phyloP scores from a whole-genome alignment of 495 filamentous ascomycete genomes.

The Hypoxylon intermedium region DNA sequence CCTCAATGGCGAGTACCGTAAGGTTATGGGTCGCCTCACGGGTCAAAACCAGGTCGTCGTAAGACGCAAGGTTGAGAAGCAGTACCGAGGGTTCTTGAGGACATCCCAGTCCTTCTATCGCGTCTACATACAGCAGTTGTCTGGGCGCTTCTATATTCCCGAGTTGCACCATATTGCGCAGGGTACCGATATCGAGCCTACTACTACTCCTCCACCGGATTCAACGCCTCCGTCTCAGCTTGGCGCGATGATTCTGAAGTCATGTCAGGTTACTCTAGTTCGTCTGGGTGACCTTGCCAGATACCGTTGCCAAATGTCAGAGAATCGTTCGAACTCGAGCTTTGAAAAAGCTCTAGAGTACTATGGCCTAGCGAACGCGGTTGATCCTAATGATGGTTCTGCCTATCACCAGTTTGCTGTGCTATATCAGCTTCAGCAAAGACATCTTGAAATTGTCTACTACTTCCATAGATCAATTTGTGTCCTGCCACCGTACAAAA shows the following conservation, averaged over 20 bases:
- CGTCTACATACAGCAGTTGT: conserved; percentile 79
- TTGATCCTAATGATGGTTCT: conserved; percentile 78
- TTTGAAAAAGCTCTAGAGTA: conserved; percentile 84
- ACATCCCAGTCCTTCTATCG: conserved; percentile 85
- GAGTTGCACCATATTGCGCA: conserved; percentile 76
- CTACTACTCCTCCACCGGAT: conserved; percentile 43
- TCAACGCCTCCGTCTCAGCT: conserved; percentile 55
- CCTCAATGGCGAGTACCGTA: conserved; percentile 79
- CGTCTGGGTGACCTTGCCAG: conserved; percentile 89
- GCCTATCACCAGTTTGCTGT: conserved; percentile 91
- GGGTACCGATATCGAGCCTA: conserved; percentile 66
- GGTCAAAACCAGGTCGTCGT: conserved; percentile 70
- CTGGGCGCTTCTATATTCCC: conserved; percentile 72
- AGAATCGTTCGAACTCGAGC: conserved; percentile 36
- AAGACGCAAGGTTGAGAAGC: conserved; percentile 77
- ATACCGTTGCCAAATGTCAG: conserved; percentile 76
- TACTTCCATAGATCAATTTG: conserved; percentile 85
- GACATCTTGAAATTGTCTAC: conserved; percentile 84
- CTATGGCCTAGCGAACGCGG: conserved; percentile 79
- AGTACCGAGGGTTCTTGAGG: conserved; percentile 84
- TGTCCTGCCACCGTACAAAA: conserved; percentile 73
- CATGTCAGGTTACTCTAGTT: conserved; percentile 84
- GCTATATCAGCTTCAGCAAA: conserved; percentile 74
- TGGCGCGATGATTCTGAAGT: conserved; percentile 65
- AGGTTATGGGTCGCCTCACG: conserved; percentile 56